Conservation (phyloP, 1,284 basidiomycete genomes). For the Garcileccinum viscosum region DNA sequence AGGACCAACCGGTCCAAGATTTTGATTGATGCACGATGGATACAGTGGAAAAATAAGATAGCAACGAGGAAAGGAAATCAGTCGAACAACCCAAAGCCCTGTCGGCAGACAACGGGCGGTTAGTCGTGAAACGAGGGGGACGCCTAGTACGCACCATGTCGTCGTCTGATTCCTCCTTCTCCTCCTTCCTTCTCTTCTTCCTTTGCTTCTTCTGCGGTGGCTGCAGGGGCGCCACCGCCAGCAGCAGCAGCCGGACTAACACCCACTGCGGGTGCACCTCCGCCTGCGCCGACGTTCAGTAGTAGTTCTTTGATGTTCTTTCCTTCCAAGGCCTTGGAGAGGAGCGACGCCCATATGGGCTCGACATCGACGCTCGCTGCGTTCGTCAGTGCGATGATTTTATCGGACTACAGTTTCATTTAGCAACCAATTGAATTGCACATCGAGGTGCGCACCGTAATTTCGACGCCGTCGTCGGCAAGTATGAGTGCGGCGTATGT, state of each 20-base stretch:
- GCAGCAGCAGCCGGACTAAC: slow-evolving; percentile 54
- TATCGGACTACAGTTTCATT: slow-evolving; percentile 74
- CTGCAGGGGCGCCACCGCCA: slow-evolving; percentile 66
- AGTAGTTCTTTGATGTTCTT: slow-evolving; percentile 97
- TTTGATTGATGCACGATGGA: background rate
- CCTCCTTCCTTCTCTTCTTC: slow-evolving; percentile 83
- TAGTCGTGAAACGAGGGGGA: background rate
- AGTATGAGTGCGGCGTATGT: slow-evolving; percentile 96
- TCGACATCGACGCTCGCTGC: slow-evolving; percentile 91
- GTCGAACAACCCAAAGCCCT: background rate
- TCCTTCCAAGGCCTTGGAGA: slow-evolving; percentile 97
- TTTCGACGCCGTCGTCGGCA: slow-evolving; percentile 95
- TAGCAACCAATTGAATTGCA: background rate
- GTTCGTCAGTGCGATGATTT: slow-evolving; percentile 82
- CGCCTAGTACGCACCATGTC: slow-evolving; percentile 33
- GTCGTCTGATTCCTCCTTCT: slow-evolving; percentile 90
- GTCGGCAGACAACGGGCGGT: background rate
- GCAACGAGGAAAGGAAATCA: background rate
- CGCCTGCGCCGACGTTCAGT: slow-evolving; percentile 87
- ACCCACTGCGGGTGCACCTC: slow-evolving; percentile 78
- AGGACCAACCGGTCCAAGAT: background rate
- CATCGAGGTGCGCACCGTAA: slow-evolving; percentile 75
- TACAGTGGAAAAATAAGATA: background rate
- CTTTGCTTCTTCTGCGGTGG: slow-evolving; percentile 66
- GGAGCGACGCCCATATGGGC: slow-evolving; percentile 96